Conservation (phyloP, 495 filamentous ascomycete species). For the Venustampulla echinocandica region DNA sequence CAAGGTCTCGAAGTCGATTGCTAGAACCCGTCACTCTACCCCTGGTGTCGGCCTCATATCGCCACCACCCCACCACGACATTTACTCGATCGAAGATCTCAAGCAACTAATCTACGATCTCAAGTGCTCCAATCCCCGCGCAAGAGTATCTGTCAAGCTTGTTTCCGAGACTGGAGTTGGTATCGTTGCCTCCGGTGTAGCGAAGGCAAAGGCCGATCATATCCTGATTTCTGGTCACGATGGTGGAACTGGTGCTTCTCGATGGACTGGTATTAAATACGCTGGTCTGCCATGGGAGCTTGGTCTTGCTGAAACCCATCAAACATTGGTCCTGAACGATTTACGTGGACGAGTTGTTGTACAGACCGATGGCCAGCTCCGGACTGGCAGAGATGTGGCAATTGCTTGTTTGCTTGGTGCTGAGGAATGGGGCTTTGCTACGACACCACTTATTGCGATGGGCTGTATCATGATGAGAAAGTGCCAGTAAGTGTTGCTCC, state of each 20-base stretch:
- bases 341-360: slow-evolving; percentile 94
- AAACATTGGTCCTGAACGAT: slow-evolving; percentile 97
- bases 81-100: slow-evolving; percentile 97
- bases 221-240: slow-evolving; percentile 98
- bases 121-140: slow-evolving; percentile 92
- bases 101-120: slow-evolving; percentile 99
- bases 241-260: slow-evolving; percentile 93
- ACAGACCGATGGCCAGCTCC: slow-evolving; percentile 93
- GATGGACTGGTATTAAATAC: slow-evolving; percentile 99
- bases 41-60: slow-evolving; percentile 97
- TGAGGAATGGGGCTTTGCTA: slow-evolving; percentile 98
- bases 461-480: slow-evolving; percentile 96
- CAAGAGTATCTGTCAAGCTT: slow-evolving; percentile 95
- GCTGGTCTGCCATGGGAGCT: slow-evolving; percentile 97
- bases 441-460: slow-evolving; percentile 92
- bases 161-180: slow-evolving; percentile 98
- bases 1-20: slow-evolving; percentile 96
- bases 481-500: slow-evolving; percentile 30
- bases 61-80: slow-evolving; percentile 98
- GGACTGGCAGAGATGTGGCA: slow-evolving; percentile 90
- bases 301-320: slow-evolving; percentile 96
- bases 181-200: slow-evolving; percentile 96
- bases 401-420: slow-evolving; percentile 95
- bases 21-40: slow-evolving; percentile 94
- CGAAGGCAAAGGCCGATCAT: slow-evolving; percentile 97